These are phyloP conservation scores for Lyophyllum shimeji DNA, from an alignment of 768 basidiomycete species.

Conservation along the genomic window DNA sequence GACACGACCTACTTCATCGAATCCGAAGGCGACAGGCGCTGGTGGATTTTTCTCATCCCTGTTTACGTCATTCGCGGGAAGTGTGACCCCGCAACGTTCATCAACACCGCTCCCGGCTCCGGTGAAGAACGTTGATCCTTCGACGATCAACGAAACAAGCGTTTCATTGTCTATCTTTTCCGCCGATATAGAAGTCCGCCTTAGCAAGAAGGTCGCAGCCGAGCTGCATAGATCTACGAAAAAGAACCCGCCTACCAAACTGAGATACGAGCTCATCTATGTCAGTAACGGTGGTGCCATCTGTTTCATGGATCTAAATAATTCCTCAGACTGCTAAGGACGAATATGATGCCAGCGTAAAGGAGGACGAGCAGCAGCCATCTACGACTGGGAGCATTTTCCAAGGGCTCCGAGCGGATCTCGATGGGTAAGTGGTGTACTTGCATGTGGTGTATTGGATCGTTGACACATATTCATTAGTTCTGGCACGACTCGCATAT, in stretches of 20 bases:
- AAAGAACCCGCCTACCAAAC: slow-evolving; percentile 81
- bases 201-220: slow-evolving; percentile 62
- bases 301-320: neutral
- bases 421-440: slow-evolving; percentile 61
- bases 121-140: slow-evolving; percentile 33
- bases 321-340: slow-evolving; percentile 70
- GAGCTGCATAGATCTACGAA: slow-evolving; percentile 92
- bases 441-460: neutral
- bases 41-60: slow-evolving; percentile 51
- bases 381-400: slow-evolving; percentile 78
- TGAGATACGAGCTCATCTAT: slow-evolving; percentile 85
- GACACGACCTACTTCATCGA: slow-evolving; percentile 34
- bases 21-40: slow-evolving; percentile 27
- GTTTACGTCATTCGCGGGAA: slow-evolving; percentile 38
- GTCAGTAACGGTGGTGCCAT: slow-evolving; percentile 36
- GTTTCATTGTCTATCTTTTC: slow-evolving; percentile 66
- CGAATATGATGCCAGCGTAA: slow-evolving; percentile 71
- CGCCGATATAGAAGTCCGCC: slow-evolving; percentile 60
- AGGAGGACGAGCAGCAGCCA: slow-evolving; percentile 61
- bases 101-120: slow-evolving; percentile 30
- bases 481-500: slow-evolving; percentile 70
- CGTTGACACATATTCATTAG: slow-evolving; percentile 32
- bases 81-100: slow-evolving; percentile 35
- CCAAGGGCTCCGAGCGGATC: slow-evolving; percentile 81
- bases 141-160: slow-evolving; percentile 45